phyloP scores from a whole-genome alignment of 495 filamentous ascomycete genomes.

The Penicillium fimorum region DNA sequence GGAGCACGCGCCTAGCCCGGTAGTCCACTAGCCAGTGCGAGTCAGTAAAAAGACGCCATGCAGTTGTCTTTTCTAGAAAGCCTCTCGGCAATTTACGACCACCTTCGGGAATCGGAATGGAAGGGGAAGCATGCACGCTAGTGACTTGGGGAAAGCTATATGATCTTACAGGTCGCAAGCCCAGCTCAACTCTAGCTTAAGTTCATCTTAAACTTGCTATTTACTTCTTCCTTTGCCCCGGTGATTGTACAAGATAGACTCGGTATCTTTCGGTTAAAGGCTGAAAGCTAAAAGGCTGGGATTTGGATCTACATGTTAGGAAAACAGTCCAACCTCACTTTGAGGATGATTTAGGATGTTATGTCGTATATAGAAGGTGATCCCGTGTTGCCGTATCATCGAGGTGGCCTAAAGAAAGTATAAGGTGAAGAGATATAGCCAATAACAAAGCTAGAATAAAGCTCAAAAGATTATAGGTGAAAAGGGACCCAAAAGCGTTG shows the following conservation, averaged over 20 bases:
- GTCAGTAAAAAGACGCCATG: slow-evolving; percentile 10
- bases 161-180: background rate
- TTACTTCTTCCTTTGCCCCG: slow-evolving; percentile 6
- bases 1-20: background rate
- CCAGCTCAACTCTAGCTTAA: background rate
- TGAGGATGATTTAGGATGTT: background rate
- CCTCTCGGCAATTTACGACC: slow-evolving; percentile 10
- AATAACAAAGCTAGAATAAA: background rate
- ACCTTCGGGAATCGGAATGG: background rate
- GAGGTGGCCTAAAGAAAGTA: background rate
- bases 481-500: background rate
- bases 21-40: background rate
- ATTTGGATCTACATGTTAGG: background rate
- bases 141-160: background rate
- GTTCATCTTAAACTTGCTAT: background rate
- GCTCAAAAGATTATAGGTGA: background rate
- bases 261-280: slow-evolving; percentile 2
- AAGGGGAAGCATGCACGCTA: background rate
- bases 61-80: slow-evolving; percentile 11
- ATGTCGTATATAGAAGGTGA: background rate
- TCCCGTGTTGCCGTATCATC: background rate
- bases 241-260: background rate
- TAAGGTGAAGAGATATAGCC: background rate
- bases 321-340: background rate
- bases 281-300: background rate